Conservation (phyloP, 495 filamentous ascomycete species). For the Neohortaea acidophila region DNA sequence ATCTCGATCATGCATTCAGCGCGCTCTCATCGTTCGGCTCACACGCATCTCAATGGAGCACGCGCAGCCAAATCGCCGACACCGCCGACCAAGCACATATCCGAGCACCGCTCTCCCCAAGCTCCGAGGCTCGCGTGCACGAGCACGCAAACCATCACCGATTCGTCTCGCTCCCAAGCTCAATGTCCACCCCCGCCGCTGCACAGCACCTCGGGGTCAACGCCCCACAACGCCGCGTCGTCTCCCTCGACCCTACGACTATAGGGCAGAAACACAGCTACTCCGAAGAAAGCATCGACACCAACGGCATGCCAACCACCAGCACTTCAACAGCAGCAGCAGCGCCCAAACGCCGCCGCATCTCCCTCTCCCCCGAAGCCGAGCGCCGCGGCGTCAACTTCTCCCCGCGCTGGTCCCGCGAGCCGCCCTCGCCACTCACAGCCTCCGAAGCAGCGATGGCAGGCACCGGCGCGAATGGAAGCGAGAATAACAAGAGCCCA, state of each 20-base stretch:
- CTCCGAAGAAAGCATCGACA: conserved; percentile 1
- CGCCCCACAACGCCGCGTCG: conserved; percentile 27
- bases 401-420: conserved; percentile 19
- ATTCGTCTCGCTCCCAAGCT: conserved; percentile 35
- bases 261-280: not conserved
- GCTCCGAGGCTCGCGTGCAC: no score
- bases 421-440: conserved; percentile 19
- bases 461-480: no score
- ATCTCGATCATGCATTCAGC: conserved; percentile 35
- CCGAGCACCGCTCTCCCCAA: no score
- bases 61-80: conserved; percentile 14
- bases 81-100: not conserved
- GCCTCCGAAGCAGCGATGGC: conserved; percentile 18
- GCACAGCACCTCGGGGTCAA: conserved; percentile 16
- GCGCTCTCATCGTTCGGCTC: conserved; percentile 28
- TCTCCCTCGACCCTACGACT: conserved; percentile 20
- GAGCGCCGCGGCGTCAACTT: conserved; percentile 15
- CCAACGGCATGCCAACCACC: no score
- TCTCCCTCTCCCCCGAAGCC: conserved; percentile 16
- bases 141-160: conserved; percentile 22
- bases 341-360: conserved; percentile 15
- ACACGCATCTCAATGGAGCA: conserved; percentile 16
- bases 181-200: conserved; percentile 9
- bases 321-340: no score
- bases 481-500: conserved; percentile 16